phyloP scores from a whole-genome alignment of 2,329 filamentous ascomycete species.

The Diatrype stigma region DNA sequence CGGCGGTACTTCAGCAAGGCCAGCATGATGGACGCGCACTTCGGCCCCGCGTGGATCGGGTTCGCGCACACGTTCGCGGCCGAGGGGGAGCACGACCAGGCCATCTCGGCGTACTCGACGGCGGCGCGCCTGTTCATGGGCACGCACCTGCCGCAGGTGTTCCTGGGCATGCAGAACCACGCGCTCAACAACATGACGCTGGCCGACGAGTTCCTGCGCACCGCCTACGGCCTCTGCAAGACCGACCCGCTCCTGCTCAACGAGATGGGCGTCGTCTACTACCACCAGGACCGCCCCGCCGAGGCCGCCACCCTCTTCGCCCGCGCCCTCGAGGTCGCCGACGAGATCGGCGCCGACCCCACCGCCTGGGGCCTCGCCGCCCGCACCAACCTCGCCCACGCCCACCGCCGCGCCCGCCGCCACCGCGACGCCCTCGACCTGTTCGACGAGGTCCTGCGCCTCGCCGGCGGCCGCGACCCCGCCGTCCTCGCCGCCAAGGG shows the following conservation, averaged over 20 bases:
- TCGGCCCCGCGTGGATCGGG: constrained; percentile 96
- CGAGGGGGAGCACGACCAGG: constrained; percentile 96
- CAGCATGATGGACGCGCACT: constrained; percentile 95
- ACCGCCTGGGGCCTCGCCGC: constrained; percentile 80
- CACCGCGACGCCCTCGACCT: constrained; percentile 69
- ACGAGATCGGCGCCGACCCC: constrained; percentile 77
- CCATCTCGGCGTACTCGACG: constrained; percentile 95
- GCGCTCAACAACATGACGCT: constrained; percentile 92
- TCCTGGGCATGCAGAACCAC: constrained; percentile 97
- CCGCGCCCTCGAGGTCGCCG: constrained; percentile 71
- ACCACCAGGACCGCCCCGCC: constrained; percentile 77
- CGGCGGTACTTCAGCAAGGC: constrained; percentile 96
- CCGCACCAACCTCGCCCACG: constrained; percentile 84
- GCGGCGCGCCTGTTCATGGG: constrained; percentile 94
- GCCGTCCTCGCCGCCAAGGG: constrained; percentile 79
- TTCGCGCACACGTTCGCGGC: constrained; percentile 98
- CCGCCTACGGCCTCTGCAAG: constrained; percentile 77
- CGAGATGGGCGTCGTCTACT: constrained; percentile 93
- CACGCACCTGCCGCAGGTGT: constrained; percentile 91
- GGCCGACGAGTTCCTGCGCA: constrained; percentile 90
- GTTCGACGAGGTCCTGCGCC: constrained; percentile 82
- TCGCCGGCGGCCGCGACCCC: constrained; percentile 69
- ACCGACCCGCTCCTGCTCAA: constrained; percentile 89
- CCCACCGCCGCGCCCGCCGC: constrained; percentile 68
- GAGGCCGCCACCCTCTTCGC: constrained; percentile 75